phyloP scores from a whole-genome alignment of 129 eudicot species.

The Heracleum sosnowskyi region DNA sequence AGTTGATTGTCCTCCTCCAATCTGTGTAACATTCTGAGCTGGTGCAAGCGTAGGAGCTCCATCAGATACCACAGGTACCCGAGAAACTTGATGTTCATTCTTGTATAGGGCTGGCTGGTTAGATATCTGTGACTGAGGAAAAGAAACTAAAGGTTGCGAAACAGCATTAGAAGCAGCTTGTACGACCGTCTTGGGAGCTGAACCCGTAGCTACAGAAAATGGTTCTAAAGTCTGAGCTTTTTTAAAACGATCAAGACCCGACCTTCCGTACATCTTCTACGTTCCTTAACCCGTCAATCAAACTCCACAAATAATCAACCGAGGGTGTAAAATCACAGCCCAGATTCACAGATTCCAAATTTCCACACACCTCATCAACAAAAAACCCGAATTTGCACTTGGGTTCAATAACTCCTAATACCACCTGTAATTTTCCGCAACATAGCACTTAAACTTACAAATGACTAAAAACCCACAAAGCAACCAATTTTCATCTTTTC shows the following conservation, averaged over 20 bases:
- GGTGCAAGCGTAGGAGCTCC: conserved; percentile 16
- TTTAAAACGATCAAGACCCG: conserved; percentile 91
- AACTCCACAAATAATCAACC: conserved; percentile 12
- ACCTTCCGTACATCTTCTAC: conserved; percentile 63
- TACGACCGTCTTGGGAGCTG: conserved; percentile 31
- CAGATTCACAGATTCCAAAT: background rate
- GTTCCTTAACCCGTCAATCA: background rate
- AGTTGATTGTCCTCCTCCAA: conserved; percentile 86
- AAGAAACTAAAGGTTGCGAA: conserved; percentile 19
- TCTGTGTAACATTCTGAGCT: conserved; percentile 50
- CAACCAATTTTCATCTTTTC: too few species aligned
- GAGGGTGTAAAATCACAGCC: background rate
- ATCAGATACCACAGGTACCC: conserved; percentile 28
- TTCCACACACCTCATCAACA: too few species aligned
- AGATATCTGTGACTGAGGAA: conserved; percentile 28
- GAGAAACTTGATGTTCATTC: conserved; percentile 25
- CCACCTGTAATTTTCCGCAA: background rate
- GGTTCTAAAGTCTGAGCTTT: conserved; percentile 86
- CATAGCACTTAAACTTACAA: too few species aligned
- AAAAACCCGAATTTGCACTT: background rate
- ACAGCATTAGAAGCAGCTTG: conserved; percentile 19
- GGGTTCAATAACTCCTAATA: background rate
- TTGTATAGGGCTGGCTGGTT: conserved; percentile 23
- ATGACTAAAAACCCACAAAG: too few species aligned
- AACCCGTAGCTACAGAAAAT: conserved; percentile 45